A percentile compares a stretch with the other conserved stretches of the same genome.
Conservation (phyloP, 192 early-diverging fungal species). For the Coemansia sp. region DNA sequence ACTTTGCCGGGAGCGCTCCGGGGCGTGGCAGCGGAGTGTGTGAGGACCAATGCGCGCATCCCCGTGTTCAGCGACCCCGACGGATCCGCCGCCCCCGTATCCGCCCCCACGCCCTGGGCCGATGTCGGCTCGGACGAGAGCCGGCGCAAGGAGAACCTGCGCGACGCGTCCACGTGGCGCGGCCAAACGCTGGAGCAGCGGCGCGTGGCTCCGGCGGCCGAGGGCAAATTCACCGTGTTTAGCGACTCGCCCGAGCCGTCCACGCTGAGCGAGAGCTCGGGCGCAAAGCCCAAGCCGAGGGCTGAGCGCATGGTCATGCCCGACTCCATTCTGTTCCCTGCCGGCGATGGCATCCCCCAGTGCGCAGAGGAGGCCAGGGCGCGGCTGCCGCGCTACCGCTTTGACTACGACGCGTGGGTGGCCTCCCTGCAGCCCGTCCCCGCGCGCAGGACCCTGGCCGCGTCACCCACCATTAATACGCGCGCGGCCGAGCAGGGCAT, state of each 20-base stretch:
- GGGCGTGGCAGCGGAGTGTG: conserved; percentile 4
- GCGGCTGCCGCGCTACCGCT: conserved; percentile 23
- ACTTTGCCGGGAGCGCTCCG: conserved; percentile 27
- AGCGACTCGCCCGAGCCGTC: neutral
- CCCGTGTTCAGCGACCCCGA: conserved; percentile 36
- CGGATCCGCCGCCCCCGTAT: neutral
- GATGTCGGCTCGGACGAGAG: conserved; percentile 61
- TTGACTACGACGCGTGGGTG: conserved; percentile 24
- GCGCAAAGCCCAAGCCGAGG: conserved; percentile 1
- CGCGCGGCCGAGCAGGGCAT: conserved; percentile 40
- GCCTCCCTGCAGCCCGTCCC: neutral
- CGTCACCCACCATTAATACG: conserved; percentile 50
- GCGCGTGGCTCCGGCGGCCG: neutral
- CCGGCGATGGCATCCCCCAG: conserved; percentile 24
- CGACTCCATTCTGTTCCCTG: conserved; percentile 24
- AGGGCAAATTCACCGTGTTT: conserved; percentile 40
- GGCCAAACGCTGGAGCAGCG: conserved; percentile 59
- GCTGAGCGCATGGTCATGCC: conserved; percentile 45
- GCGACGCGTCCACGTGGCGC: conserved; percentile 61
- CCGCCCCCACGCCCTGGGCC: conserved; percentile 43
- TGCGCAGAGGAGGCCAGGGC: conserved; percentile 42
- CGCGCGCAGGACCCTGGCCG: neutral
- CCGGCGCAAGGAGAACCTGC: conserved; percentile 70
- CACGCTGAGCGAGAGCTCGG: no score
- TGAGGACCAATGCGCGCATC: conserved; percentile 34